A percentile compares a stretch with the other conserved stretches of the same genome.
Evolutionary conservation across 164 flowering plant species (phyloP).

Genomic region (Malania oleifera): DNA sequence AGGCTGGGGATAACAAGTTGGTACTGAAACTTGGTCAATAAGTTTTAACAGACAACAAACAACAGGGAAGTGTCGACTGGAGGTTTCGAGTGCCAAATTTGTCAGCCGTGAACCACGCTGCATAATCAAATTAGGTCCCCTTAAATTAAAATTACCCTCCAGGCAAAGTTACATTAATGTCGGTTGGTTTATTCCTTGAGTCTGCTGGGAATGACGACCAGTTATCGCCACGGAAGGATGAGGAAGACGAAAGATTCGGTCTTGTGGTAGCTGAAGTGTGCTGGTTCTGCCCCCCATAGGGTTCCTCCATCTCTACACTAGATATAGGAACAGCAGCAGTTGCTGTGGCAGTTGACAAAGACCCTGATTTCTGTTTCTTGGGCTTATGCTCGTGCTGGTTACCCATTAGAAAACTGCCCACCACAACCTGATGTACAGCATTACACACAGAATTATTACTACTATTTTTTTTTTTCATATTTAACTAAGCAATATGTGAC

Average conservation of each 20-base stretch:
- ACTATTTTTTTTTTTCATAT: neutral
- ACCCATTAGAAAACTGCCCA: slow-evolving; percentile 86
- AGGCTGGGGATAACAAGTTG: slow-evolving; percentile 5
- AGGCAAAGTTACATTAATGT: slow-evolving; percentile 64
- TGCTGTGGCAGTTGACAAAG: slow-evolving; percentile 26
- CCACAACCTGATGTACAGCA: slow-evolving; percentile 58
- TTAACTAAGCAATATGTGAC: neutral
- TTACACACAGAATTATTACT: neutral
- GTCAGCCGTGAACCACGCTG: slow-evolving; percentile 30
- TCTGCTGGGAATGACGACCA: slow-evolving; percentile 69
- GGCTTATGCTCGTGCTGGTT: slow-evolving; percentile 76
- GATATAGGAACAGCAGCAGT: slow-evolving; percentile 64
- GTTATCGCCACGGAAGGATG: slow-evolving; percentile 59
- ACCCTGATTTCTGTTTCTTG: slow-evolving; percentile 61
- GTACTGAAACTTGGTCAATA: slow-evolving; percentile 2
- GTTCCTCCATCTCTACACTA: slow-evolving; percentile 43
- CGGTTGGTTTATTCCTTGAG: slow-evolving; percentile 58
- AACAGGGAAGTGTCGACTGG: slow-evolving; percentile 8
- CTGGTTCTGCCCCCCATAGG: slow-evolving; percentile 24
- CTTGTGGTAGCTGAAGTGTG: slow-evolving; percentile 29
- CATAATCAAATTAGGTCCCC: neutral
- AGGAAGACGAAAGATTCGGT: slow-evolving; percentile 30
- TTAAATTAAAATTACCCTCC: slow-evolving; percentile 31
- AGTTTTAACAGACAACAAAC: slow-evolving; percentile 22
- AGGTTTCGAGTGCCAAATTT: slow-evolving; percentile 11